These are phyloP conservation scores for Fennellomyces sp. DNA, from an alignment of 371 early-diverging fungal genomes.

Conservation along the genomic window DNA sequence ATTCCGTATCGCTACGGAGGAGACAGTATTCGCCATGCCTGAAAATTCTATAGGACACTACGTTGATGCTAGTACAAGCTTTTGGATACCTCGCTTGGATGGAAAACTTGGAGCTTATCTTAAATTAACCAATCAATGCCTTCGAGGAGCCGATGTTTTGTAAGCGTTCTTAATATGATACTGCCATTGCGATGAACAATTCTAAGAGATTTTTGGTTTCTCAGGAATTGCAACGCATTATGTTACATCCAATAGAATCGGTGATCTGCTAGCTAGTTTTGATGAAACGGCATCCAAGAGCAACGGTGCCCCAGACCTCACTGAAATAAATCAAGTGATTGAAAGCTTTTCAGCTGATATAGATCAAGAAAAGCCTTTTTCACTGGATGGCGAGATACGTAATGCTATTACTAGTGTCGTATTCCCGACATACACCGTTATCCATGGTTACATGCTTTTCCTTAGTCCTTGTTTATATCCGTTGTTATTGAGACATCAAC, in stretches of 20 bases:
- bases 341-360: constrained; percentile 85
- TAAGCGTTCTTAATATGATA: constrained; percentile 63
- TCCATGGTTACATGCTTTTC: no score
- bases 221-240: constrained; percentile 96
- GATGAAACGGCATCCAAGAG: constrained; percentile 75
- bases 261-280: constrained; percentile 78
- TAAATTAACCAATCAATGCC: constrained; percentile 81
- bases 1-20: constrained; percentile 95
- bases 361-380: constrained; percentile 22
- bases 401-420: constrained; percentile 80
- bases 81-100: constrained; percentile 90
- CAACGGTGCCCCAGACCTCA: constrained; percentile 63
- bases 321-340: constrained; percentile 84
- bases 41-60: constrained; percentile 93
- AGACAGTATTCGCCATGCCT: constrained; percentile 92
- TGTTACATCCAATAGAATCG: constrained; percentile 85
- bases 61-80: constrained; percentile 93
- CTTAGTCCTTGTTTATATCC: no score
- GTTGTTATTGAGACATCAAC: no score
- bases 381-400: constrained; percentile 66
- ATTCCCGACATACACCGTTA: no score
- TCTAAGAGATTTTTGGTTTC: neutral
- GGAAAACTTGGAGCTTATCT: constrained; percentile 90
- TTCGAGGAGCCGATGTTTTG: constrained; percentile 84
- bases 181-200: neutral